Conservation (phyloP, 768 basidiomycete genomes). For the Leccinum uliginosum region DNA sequence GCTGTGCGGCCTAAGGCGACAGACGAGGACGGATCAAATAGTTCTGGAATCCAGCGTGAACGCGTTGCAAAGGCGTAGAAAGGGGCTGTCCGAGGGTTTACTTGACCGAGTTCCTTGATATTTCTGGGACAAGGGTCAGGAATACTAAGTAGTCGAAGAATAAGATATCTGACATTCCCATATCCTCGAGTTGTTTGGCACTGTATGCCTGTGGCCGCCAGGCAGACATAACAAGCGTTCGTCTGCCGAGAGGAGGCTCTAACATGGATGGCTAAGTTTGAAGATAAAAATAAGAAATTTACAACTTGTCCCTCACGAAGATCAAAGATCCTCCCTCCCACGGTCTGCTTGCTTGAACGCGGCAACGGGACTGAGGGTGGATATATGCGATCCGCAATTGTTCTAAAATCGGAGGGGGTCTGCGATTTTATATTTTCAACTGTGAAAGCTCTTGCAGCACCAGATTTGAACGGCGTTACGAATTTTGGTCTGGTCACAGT, state of each 20-base stretch:
- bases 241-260: conserved; percentile 37
- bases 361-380: conserved; percentile 16
- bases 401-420: background rate
- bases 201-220: conserved; percentile 47
- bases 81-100: conserved; percentile 50
- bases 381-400: conserved; percentile 17
- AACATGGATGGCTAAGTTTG: background rate
- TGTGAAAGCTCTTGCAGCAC: conserved; percentile 23
- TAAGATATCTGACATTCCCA: conserved; percentile 46
- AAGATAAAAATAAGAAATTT: background rate
- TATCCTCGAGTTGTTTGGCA: conserved; percentile 39
- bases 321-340: conserved; percentile 31
- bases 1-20: conserved; percentile 44
- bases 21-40: conserved; percentile 15
- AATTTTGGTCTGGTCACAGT: conserved; percentile 40
- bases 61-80: conserved; percentile 57
- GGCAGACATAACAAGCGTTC: conserved; percentile 45
- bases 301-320: conserved; percentile 37
- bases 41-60: conserved; percentile 26
- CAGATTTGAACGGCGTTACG: conserved; percentile 59
- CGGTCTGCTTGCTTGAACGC: conserved; percentile 7
- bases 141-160: background rate
- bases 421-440: conserved; percentile 1
- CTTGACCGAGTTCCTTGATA: conserved; percentile 45
- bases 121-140: conserved; percentile 37